Evolutionary conservation across 345 rosid species (phyloP).

Genomic region (Salix purpurea): DNA sequence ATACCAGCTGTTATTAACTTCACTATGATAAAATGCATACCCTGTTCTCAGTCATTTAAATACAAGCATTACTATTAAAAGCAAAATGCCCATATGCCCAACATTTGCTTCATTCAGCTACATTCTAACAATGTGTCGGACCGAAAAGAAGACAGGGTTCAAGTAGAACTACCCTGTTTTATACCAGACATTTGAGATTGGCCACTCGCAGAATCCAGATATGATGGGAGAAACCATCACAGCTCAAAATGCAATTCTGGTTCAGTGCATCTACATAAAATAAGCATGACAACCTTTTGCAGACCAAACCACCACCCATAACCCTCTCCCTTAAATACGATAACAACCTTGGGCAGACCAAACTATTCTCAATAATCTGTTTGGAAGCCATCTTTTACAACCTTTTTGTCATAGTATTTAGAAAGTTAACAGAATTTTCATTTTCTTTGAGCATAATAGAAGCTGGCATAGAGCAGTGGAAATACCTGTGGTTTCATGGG

Average conservation of each 20-base stretch:
- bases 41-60: neutral
- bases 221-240: neutral
- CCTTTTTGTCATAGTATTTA: neutral
- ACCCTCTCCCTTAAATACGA: neutral
- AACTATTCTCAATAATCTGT: neutral
- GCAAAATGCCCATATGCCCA: neutral
- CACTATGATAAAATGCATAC: neutral
- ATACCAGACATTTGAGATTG: neutral
- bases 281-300: neutral
- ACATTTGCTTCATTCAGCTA: neutral
- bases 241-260: neutral
- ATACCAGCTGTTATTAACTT: neutral
- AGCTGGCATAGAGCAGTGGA: neutral
- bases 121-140: neutral
- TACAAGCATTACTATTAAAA: neutral
- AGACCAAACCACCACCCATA: neutral
- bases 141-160: neutral
- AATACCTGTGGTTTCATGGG: constrained; percentile 50
- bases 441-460: neutral
- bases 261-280: neutral
- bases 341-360: neutral
- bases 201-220: neutral
- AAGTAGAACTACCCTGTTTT: neutral
- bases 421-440: neutral
- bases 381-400: neutral